phyloP scores from a whole-genome alignment of 140 eudicot genomes.

The Cichorium intybus region DNA sequence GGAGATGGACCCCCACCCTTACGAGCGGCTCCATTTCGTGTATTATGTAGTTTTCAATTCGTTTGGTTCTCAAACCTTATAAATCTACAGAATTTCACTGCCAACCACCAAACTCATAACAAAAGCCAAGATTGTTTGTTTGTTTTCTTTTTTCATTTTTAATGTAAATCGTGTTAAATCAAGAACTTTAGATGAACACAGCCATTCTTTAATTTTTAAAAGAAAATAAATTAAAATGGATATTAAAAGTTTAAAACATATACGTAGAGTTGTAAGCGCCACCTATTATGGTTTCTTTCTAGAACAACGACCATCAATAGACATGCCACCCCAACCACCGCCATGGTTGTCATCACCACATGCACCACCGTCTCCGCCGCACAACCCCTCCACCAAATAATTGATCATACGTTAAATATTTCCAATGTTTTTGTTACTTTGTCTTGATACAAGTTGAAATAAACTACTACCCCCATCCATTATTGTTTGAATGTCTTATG shows the following conservation, averaged over 20 bases:
- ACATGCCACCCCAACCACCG: slow-evolving; percentile 42
- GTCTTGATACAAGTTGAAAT: slow-evolving; percentile 30
- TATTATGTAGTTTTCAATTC: too few relatives aligned
- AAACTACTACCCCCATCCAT: slow-evolving; percentile 21
- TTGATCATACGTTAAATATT: slow-evolving; percentile 14
- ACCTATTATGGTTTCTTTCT: slow-evolving; percentile 19
- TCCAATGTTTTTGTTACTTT: slow-evolving; percentile 30
- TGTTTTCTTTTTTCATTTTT: background rate
- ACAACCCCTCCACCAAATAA: slow-evolving; percentile 30
- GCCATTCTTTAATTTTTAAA: background rate
- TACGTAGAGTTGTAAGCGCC: slow-evolving; percentile 5
- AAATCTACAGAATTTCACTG: too few relatives aligned
- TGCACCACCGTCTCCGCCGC: slow-evolving; percentile 44
- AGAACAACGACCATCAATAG: slow-evolving; percentile 5
- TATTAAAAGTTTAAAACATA: background rate
- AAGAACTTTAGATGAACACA: background rate
- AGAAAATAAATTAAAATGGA: background rate
- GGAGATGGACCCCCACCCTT: too few relatives aligned
- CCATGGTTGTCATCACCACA: slow-evolving; percentile 34
- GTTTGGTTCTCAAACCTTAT: too few relatives aligned
- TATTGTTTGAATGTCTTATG: slow-evolving; percentile 37
- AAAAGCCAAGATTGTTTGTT: background rate
- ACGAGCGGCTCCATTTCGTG: too few relatives aligned
- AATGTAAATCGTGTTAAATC: background rate
- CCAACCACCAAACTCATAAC: too few relatives aligned